These are phyloP conservation scores for Lanmaoa pseudosensibilis DNA, from an alignment of 768 basidiomycete genomes.

Conservation along the genomic window DNA sequence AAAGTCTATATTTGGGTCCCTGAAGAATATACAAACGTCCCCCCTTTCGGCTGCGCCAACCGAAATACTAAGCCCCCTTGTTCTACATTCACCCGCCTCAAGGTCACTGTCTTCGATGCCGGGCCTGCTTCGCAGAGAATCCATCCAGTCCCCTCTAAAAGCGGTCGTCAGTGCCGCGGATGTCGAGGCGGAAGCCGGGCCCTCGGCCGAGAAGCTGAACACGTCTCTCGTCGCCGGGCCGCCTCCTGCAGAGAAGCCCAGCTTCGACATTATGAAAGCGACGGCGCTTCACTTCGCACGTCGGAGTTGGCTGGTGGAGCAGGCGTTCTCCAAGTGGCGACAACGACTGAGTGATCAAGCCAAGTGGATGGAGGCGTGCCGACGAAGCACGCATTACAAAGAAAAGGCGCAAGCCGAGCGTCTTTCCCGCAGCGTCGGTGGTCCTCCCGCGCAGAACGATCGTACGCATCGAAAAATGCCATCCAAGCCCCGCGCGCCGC, in stretches of 20 bases:
- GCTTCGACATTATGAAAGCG: constrained; percentile 34
- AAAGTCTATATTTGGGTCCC: constrained; percentile 21
- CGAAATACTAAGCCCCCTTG: constrained; percentile 32
- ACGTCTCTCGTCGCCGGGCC: constrained; percentile 1
- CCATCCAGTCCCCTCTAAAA: constrained; percentile 28
- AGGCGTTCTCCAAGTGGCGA: constrained; percentile 48
- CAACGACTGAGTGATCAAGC: constrained; percentile 43
- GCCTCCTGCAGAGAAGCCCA: constrained; percentile 12
- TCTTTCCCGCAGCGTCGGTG: constrained; percentile 28
- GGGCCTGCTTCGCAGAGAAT: constrained; percentile 23
- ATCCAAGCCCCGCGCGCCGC: constrained; percentile 21
- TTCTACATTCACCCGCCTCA: constrained; percentile 28
- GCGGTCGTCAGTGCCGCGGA: constrained; percentile 10
- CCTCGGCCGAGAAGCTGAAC: constrained; percentile 1
- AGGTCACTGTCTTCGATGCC: constrained; percentile 18
- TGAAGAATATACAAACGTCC: constrained; percentile 29
- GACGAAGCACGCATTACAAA: constrained; percentile 60
- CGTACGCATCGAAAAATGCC: constrained; percentile 18
- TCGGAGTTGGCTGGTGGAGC: constrained; percentile 41
- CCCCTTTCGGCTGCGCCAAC: constrained; percentile 23
- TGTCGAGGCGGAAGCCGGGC: constrained; percentile 8
- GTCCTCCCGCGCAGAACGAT: constrained; percentile 19
- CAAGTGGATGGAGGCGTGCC: constrained; percentile 63
- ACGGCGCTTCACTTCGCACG: constrained; percentile 45
- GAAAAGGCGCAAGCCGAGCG: constrained; percentile 44